Evolutionary conservation across 225 moss, liverwort and hornwort species (phyloP).

Genomic region (Physcomitrellopsis africana): DNA sequence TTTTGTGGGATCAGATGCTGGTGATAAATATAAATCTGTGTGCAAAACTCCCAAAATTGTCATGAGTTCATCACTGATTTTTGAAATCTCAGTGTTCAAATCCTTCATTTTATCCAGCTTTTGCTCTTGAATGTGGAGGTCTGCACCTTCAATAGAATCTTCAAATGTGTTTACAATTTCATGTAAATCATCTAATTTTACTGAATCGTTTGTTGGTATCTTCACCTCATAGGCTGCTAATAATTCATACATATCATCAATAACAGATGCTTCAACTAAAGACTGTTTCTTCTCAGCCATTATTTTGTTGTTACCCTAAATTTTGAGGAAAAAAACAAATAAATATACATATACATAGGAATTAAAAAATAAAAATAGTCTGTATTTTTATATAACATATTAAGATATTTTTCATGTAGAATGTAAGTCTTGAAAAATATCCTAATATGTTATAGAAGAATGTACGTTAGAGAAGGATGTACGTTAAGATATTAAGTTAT

Average conservation of each 20-base stretch:
- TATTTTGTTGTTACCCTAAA: constrained; percentile 71
- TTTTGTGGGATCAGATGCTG: constrained; percentile 59
- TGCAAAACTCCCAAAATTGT: constrained; percentile 69
- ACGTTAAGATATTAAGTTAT: no score
- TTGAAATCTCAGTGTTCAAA: constrained; percentile 60
- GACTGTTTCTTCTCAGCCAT: constrained; percentile 76
- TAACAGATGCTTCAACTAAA: constrained; percentile 59
- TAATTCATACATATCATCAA: constrained; percentile 89
- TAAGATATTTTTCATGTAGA: no score
- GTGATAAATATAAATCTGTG: constrained; percentile 59
- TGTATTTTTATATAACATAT: no score
- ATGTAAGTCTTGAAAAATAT: no score
- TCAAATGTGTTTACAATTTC: constrained; percentile 79
- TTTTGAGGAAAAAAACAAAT: neutral
- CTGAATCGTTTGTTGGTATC: constrained; percentile 85
- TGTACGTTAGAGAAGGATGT: no score
- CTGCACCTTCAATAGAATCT: constrained; percentile 82
- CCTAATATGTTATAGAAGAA: no score
- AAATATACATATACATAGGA: no score
- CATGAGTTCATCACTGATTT: constrained; percentile 76
- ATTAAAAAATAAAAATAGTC: no score
- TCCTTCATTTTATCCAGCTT: constrained; percentile 73
- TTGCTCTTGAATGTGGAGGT: constrained; percentile 46
- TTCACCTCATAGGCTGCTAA: constrained; percentile 87
- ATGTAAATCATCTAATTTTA: constrained; percentile 86